Conservation (phyloP, 2,329 filamentous ascomycete genomes). For the Ceratocystis harringtonii region DNA sequence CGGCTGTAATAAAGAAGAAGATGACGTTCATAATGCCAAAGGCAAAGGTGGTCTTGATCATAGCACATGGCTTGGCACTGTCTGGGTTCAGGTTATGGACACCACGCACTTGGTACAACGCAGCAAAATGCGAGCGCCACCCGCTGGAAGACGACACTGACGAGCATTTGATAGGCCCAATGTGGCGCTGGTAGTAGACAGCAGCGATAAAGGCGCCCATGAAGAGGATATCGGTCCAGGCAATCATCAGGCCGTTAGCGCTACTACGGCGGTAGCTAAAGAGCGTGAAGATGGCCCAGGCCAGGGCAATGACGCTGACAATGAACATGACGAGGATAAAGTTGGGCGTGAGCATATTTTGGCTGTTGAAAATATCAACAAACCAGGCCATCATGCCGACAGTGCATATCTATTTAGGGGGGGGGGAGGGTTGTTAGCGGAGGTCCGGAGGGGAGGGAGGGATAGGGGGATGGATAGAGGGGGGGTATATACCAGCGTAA, state of each 20-base stretch:
- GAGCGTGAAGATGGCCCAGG: slow-evolving; percentile 50
- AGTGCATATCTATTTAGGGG: slow-evolving; percentile 37
- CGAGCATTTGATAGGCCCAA: slow-evolving; percentile 52
- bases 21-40: slow-evolving; percentile 78
- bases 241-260: slow-evolving; percentile 45
- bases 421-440: slow-evolving; percentile 14
- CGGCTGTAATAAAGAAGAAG: slow-evolving; percentile 62
- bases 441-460: neutral
- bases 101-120: slow-evolving; percentile 41
- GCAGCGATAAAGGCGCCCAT: slow-evolving; percentile 49
- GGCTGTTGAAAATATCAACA: slow-evolving; percentile 41
- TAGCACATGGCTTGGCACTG: slow-evolving; percentile 64
- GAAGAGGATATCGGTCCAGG: slow-evolving; percentile 44
- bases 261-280: slow-evolving; percentile 51
- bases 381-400: slow-evolving; percentile 56
- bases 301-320: slow-evolving; percentile 45
- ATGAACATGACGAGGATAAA: slow-evolving; percentile 54
- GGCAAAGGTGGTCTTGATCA: slow-evolving; percentile 84
- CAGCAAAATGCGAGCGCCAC: slow-evolving; percentile 46
- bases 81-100: slow-evolving; percentile 35
- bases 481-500: slow-evolving; percentile 41
- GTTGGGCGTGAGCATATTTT: slow-evolving; percentile 44
- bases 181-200: slow-evolving; percentile 44
- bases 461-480: neutral
- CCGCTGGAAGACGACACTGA: slow-evolving; percentile 33